These are phyloP conservation scores for Russula earlei DNA, from an alignment of 768 basidiomycete species.

Conservation along the genomic window DNA sequence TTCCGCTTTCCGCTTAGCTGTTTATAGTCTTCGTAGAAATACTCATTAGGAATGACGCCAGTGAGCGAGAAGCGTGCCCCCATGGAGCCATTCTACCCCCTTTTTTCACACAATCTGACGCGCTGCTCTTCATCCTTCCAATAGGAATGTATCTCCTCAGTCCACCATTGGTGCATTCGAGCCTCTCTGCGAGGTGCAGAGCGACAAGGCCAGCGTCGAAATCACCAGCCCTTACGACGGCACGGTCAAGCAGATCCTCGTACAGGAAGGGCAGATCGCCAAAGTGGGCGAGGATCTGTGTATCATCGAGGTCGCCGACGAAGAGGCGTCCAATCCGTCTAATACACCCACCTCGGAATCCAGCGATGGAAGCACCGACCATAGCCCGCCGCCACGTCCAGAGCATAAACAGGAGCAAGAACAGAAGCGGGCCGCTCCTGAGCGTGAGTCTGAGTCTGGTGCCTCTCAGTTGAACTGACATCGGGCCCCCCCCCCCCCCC, in stretches of 20 bases:
- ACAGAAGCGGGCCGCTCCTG: neutral
- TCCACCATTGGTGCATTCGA: conserved; percentile 55
- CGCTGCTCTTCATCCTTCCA: neutral
- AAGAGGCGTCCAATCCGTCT: conserved; percentile 31
- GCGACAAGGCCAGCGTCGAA: conserved; percentile 86
- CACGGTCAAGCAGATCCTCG: conserved; percentile 58
- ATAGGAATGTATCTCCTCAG: conserved; percentile 54
- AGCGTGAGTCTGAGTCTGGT: neutral
- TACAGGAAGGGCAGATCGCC: conserved; percentile 73
- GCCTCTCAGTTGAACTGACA: neutral
- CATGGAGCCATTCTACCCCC: neutral
- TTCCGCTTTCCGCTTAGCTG: neutral
- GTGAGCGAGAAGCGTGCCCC: neutral
- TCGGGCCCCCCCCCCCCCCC: too few species aligned
- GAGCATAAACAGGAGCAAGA: too few species aligned
- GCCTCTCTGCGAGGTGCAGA: conserved; percentile 74
- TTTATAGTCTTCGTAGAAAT: neutral
- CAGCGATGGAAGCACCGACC: neutral
- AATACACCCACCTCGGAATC: conserved; percentile 14
- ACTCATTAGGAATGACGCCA: neutral
- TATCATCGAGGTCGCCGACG: conserved; percentile 71
- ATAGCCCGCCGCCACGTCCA: neutral
- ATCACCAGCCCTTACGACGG: conserved; percentile 85
- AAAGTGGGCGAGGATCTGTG: conserved; percentile 76
- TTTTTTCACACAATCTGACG: conserved; percentile 3